phyloP scores from a whole-genome alignment of 257 asterid genomes.

The Eustoma russellianum region DNA sequence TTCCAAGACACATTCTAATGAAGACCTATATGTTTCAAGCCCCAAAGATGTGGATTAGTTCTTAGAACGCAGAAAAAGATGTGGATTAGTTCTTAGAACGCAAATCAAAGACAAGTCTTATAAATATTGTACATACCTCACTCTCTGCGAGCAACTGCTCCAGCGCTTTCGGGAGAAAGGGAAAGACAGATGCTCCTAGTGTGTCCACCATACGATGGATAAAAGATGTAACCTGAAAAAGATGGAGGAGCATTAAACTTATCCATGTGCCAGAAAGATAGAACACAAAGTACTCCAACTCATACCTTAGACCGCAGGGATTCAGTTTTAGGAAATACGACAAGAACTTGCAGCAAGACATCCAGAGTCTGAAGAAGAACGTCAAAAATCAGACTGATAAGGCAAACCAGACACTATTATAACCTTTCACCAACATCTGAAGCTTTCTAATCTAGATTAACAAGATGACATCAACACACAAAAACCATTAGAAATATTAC shows the following conservation, averaged over 20 bases:
- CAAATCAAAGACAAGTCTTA: too few relatives aligned
- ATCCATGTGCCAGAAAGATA: too few relatives aligned
- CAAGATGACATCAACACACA: background rate
- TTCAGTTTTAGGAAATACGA: constrained; percentile 70
- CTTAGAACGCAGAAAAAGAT: background rate
- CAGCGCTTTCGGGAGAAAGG: constrained; percentile 84
- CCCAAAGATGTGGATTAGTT: too few relatives aligned
- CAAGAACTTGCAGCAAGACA: constrained; percentile 70
- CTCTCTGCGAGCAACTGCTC: constrained; percentile 80
- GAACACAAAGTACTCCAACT: constrained; percentile 4
- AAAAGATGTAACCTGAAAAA: constrained; percentile 71
- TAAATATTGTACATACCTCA: constrained; percentile 42
- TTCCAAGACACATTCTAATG: too few relatives aligned
- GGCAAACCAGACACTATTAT: constrained; percentile 1
- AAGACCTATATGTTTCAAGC: too few relatives aligned
- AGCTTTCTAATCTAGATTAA: too few relatives aligned
- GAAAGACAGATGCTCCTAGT: constrained; percentile 76
- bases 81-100: too few relatives aligned
- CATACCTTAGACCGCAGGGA: constrained; percentile 79
- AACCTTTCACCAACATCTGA: too few relatives aligned
- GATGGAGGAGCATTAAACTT: background rate
- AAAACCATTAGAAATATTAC: too few relatives aligned
- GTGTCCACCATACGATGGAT: constrained; percentile 97
- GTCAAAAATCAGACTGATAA: constrained; percentile 2
- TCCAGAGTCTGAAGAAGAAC: constrained; percentile 33